Percentiles rank a stretch among this genome's conserved stretches.
phyloP scores from a whole-genome alignment of 2,329 filamentous ascomycete genomes.

The Pochonia chlamydosporia region DNA sequence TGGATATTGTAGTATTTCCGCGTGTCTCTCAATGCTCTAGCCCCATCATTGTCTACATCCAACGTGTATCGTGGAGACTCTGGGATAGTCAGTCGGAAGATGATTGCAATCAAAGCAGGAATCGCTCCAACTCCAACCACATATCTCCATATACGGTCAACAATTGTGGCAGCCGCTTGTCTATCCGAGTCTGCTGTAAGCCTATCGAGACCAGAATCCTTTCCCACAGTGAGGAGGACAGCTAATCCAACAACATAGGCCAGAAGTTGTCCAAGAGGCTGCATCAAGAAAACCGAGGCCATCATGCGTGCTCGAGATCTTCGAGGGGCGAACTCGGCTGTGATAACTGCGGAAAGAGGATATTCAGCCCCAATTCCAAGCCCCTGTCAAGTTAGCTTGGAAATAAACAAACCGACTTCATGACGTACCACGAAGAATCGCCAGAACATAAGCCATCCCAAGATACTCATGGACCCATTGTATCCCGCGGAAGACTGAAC shows the following conservation, averaged over 20 bases:
- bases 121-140: background rate
- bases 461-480: background rate
- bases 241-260: background rate
- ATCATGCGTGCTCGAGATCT: background rate
- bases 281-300: background rate
- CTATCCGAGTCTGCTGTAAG: background rate
- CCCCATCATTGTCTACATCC: background rate
- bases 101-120: background rate
- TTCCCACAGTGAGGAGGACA: background rate
- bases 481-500: background rate
- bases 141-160: background rate
- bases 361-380: background rate
- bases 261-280: background rate
- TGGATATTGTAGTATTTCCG: too few species aligned
- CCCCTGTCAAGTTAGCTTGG: background rate
- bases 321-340: background rate
- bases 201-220: background rate
- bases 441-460: background rate
- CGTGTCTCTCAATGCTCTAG: background rate
- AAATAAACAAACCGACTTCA: background rate
- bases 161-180: background rate
- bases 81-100: background rate
- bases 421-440: too few species aligned
- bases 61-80: background rate
- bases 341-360: background rate